Evolutionary conservation across 1,284 basidiomycete species (phyloP).

Genomic region (Malassezia sympodialis): DNA sequence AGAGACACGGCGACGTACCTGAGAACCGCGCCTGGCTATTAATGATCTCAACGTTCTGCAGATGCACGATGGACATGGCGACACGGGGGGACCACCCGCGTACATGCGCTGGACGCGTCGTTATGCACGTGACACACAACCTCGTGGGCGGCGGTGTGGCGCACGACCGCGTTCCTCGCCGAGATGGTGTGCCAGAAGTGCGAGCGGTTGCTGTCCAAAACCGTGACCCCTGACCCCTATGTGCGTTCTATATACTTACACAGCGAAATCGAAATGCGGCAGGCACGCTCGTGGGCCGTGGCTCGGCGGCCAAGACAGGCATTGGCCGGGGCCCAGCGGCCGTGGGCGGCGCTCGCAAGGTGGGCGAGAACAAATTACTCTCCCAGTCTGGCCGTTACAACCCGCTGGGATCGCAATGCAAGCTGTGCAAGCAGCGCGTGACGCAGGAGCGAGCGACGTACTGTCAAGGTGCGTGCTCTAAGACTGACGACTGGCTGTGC

Average conservation of each 20-base stretch:
- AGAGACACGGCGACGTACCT: constrained; percentile 13
- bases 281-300: constrained; percentile 13
- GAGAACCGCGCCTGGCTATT: constrained; percentile 39
- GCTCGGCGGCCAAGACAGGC: constrained; percentile 5
- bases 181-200: constrained; percentile 26
- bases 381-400: constrained; percentile 18
- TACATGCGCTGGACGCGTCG: neutral
- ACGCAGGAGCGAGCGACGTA: constrained; percentile 23
- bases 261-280: constrained; percentile 21
- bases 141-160: neutral
- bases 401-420: constrained; percentile 25
- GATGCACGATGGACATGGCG: constrained; percentile 44
- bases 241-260: constrained; percentile 7
- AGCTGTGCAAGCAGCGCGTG: constrained; percentile 24
- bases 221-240: constrained; percentile 20
- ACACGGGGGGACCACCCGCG: neutral
- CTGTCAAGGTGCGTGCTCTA: constrained; percentile 23
- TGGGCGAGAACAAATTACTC: constrained; percentile 27
- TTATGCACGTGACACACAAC: neutral
- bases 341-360: constrained; percentile 8
- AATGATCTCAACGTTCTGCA: constrained; percentile 42
- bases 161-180: neutral
- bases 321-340: neutral
- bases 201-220: constrained; percentile 19
- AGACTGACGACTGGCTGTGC: constrained; percentile 20